Evolutionary conservation across 2,329 filamentous ascomycete genomes (phyloP).

Genomic region (Neospermospora avenae): DNA sequence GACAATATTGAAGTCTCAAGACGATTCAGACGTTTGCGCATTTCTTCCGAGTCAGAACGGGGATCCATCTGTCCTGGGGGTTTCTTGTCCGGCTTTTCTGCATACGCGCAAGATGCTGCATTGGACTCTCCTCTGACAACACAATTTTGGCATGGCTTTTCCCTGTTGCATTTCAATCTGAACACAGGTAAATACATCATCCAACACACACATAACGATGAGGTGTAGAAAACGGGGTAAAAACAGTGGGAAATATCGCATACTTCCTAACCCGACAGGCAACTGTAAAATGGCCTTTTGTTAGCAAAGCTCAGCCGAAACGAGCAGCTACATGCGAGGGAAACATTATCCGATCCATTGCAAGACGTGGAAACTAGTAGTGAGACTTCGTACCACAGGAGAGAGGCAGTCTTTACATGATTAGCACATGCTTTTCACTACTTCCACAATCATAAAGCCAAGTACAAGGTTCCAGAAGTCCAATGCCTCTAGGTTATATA

Average conservation of each 20-base stretch:
- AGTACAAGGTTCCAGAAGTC: not conserved
- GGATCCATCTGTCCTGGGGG: conserved; percentile 22
- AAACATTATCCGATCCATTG: not conserved
- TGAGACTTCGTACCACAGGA: not conserved
- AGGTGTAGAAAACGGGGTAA: not conserved
- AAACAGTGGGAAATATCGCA: not conserved
- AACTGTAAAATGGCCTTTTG: not conserved
- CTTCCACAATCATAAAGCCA: not conserved
- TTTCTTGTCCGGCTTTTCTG: conserved; percentile 45
- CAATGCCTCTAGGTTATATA: not conserved
- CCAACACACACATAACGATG: not conserved
- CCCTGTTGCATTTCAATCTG: conserved; percentile 50
- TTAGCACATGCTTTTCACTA: not conserved
- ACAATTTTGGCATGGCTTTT: conserved; percentile 50
- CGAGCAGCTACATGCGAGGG: not conserved
- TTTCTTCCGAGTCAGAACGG: conserved; percentile 38
- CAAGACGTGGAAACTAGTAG: too few relatives aligned
- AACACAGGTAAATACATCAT: conserved; percentile 1
- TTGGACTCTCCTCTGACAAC: conserved; percentile 44
- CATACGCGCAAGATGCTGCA: conserved; percentile 45
- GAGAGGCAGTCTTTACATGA: not conserved
- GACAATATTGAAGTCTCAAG: conserved; percentile 54
- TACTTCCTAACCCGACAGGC: conserved; percentile 10
- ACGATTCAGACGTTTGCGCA: conserved; percentile 50
- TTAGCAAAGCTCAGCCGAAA: not conserved